These are phyloP conservation scores for Colletotrichum navitas DNA, from an alignment of 2,329 filamentous ascomycete species.

Conservation along the genomic window DNA sequence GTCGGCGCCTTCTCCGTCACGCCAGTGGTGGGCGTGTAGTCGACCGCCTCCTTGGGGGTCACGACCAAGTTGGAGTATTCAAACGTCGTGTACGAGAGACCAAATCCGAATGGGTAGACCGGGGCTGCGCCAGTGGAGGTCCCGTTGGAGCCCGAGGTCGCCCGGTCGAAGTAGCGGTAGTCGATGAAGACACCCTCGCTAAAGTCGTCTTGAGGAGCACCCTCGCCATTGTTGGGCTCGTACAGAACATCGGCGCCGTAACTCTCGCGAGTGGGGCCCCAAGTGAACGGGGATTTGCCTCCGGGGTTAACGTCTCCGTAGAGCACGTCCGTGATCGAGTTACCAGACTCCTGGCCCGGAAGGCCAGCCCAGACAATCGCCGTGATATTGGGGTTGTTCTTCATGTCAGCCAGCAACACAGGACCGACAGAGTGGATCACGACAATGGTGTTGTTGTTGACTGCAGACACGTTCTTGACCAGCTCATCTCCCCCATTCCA, in stretches of 20 bases:
- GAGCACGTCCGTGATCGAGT: constrained; percentile 83
- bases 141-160: constrained; percentile 51
- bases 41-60: constrained; percentile 59
- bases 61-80: constrained; percentile 77
- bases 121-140: constrained; percentile 61
- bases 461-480: constrained; percentile 81
- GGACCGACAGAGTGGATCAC: constrained; percentile 89
- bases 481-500: constrained; percentile 87
- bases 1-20: constrained; percentile 72
- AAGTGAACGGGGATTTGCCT: constrained; percentile 84
- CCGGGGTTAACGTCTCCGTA: constrained; percentile 84
- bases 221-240: constrained; percentile 75
- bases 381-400: constrained; percentile 81
- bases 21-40: constrained; percentile 72
- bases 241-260: constrained; percentile 79
- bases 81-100: constrained; percentile 85
- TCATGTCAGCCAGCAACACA: constrained; percentile 81
- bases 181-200: constrained; percentile 86
- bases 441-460: constrained; percentile 91
- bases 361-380: constrained; percentile 87
- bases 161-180: constrained; percentile 80
- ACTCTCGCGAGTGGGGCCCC: constrained; percentile 74
- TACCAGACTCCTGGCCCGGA: constrained; percentile 87
- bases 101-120: constrained; percentile 85
- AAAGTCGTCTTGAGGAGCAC: constrained; percentile 79